These are phyloP conservation scores for Xylariaceae sp. DNA, from an alignment of 2,329 filamentous ascomycete species.

Conservation along the genomic window DNA sequence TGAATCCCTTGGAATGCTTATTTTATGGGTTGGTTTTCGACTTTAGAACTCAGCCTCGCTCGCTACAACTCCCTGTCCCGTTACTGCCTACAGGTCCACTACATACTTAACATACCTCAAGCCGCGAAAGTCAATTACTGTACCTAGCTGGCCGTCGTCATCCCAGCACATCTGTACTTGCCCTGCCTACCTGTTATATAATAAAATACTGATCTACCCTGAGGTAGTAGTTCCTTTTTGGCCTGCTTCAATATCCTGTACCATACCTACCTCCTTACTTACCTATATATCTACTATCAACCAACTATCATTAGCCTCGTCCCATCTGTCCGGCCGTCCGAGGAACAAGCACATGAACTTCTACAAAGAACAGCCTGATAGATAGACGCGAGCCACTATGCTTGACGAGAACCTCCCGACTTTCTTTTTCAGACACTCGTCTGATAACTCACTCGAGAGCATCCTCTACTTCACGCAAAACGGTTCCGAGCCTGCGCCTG, in stretches of 20 bases:
- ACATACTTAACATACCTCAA: no score
- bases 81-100: no score
- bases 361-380: not conserved
- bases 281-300: no score
- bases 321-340: not conserved
- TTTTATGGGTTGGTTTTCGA: not conserved
- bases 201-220: not conserved
- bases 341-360: not conserved
- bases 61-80: no score
- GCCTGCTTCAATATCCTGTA: not conserved
- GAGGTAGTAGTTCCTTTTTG: not conserved
- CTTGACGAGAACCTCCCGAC: conserved; percentile 92
- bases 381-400: conserved; percentile 54
- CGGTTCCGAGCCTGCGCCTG: conserved; percentile 77
- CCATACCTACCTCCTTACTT: not conserved
- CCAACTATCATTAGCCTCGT: no score
- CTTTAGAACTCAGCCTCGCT: not conserved
- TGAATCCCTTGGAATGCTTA: not conserved
- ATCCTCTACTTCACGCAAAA: conserved; percentile 67
- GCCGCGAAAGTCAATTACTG: no score
- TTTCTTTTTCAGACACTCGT: conserved; percentile 57
- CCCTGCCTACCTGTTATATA: not conserved
- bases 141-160: not conserved
- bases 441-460: conserved; percentile 58
- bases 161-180: not conserved